Base-by-base conservation (phyloP, 441 rosid species). In the Euphorbia celastroides region DNA sequence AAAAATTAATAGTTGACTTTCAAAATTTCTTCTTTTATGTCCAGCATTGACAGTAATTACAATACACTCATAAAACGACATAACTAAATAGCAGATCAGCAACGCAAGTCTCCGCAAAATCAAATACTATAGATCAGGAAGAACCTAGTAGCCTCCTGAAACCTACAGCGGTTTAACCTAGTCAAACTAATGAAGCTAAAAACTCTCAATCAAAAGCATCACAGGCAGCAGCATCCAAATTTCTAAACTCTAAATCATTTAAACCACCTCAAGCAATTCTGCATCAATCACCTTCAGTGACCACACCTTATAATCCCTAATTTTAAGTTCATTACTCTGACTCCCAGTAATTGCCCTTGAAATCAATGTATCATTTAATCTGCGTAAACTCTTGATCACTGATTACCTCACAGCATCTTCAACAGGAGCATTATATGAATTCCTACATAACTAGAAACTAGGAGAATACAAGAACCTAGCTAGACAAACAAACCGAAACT, bases 141-240 rank as follows among this genome's bases (percentile, higher is more conserved):
- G 31, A 57, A 10, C 60, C 56, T 11, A 26, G 44, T n/a, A 31
- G 42, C 51, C 27, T 25, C 67, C 9, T 0, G 0, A 56, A 51
- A 65, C n/a, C 61, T 32, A 38, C 66, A 68, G 31, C 14, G 42
- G 2, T 59, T 57, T 58, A 16, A 57, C 30, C 22, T 27, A 57
- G 31, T 54, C 14, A 30, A n/a, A n/a, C 7, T 57, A 14, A 28
- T 30, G 32, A n/a, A 12, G 1, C 60, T 12, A 26, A 13, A 56
- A 56, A 36, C 42, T 36, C 7, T 36, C 42, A 11, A 54, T 25
- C 30, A 26, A 27, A 56, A 26, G 10, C 32, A 26, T 57, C 60
- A 57, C 32, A 26, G 34, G 28, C 32, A 26, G 34, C 17, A 30
- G 14, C 20, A 28, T 28, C 36, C 9, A 57, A 27, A 26, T 13